phyloP scores from a whole-genome alignment of 148 eudicot genomes.

The Camellia japonica region DNA sequence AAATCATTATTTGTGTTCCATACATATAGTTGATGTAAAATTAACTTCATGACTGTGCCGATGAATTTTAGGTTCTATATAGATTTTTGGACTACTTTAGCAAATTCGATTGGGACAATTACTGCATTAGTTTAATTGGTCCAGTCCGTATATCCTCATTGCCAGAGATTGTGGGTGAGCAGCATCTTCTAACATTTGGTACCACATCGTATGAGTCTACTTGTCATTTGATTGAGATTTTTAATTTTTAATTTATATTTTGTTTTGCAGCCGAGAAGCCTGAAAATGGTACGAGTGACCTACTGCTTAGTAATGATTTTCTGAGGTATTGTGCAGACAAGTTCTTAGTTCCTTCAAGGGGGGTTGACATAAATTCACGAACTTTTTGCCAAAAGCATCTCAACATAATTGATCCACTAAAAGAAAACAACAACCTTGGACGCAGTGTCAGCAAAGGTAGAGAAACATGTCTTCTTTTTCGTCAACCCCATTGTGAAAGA shows the following conservation, averaged over 20 bases:
- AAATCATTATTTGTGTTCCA: slow-evolving; percentile 11
- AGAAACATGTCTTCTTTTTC: slow-evolving; percentile 1
- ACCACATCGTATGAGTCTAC: neutral
- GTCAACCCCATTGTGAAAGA: neutral
- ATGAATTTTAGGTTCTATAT: slow-evolving; percentile 69
- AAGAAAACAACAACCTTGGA: slow-evolving; percentile 87
- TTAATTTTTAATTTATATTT: slow-evolving; percentile 3
- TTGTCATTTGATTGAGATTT: neutral
- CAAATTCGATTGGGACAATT: slow-evolving; percentile 90
- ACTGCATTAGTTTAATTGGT: slow-evolving; percentile 71
- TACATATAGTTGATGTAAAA: slow-evolving; percentile 16
- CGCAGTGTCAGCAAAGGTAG: slow-evolving; percentile 95
- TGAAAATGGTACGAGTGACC: slow-evolving; percentile 46
- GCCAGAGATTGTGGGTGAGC: slow-evolving; percentile 75
- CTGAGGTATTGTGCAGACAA: slow-evolving; percentile 50
- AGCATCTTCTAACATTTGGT: slow-evolving; percentile 2
- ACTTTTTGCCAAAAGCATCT: slow-evolving; percentile 62
- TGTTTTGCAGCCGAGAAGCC: slow-evolving; percentile 64
- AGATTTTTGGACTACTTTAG: slow-evolving; percentile 92
- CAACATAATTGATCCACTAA: slow-evolving; percentile 90
- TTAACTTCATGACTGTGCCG: slow-evolving; percentile 21
- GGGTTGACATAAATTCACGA: slow-evolving; percentile 39
- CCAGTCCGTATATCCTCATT: slow-evolving; percentile 66
- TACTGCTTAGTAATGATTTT: slow-evolving; percentile 64
- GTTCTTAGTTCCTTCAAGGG: slow-evolving; percentile 71